Base-by-base conservation (phyloP, 345 rosid genomes). In the Mercurialis annua region DNA sequence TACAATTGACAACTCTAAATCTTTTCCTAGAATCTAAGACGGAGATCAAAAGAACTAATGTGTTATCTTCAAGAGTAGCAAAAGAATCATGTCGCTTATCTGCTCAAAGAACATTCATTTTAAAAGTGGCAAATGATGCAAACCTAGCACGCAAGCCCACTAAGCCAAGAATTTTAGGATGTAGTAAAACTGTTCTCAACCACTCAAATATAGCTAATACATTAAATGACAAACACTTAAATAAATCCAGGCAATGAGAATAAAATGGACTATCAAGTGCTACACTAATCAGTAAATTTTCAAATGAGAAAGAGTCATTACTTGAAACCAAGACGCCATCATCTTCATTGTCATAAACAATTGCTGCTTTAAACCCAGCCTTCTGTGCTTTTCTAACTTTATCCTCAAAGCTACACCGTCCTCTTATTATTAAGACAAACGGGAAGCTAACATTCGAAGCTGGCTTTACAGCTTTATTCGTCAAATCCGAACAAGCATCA, bases 401-500 rank as follows among this genome's bases (percentile, higher is more conserved):
- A 2, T 92, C 90, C 58, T 94, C 97, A 38, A 94, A 94, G 77
- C 90, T 82, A 69, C 99, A 94, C 2, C 84, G 88, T 68, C 96
- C 99, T 82, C 99, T 85, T 51, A 85, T 60, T 49, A 89, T 80
- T 78, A 94, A 72, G 58, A 81, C 89, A 59, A 87, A 92, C 15
- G 81, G 76, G 2, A 89, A 83, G 71, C 80, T 77, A 53, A 31
- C 26, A 60, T 84, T 84, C 5, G 74, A 67, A 77, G 61, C 60
- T 0, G 44, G 44, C 11, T 72, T 76, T 46, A 75, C 77, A 3
- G 79, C 84, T 59, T 79, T 62, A 69, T 83, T 89, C 53, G 63
- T 84, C 75, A 94, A 73, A 52, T 65, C 75, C 6, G 83, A 73
- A 73, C 99, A 94, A 0, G 93, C 98, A 71, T 92, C 90, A 23